Base-by-base conservation (phyloP, 2,329 filamentous ascomycete genomes). In the Fusarium sp. region DNA sequence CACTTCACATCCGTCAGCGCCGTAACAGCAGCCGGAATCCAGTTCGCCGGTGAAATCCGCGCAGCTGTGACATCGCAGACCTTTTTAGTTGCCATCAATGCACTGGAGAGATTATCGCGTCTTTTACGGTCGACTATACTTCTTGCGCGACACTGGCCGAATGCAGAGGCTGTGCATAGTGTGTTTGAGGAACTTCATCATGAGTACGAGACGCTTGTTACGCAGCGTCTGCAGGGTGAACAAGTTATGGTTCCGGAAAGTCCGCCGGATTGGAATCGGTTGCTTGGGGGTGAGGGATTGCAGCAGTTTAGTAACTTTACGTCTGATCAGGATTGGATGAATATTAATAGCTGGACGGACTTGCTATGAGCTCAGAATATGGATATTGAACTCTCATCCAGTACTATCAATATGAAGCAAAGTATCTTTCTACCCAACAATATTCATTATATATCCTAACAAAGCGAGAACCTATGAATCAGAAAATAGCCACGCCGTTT, bases 1-100 rank as follows among this genome's bases (percentile, higher is more conserved):
- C 72, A 74, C 24, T 74, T 74, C 11, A 74, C 72, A 0, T 72
- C 72, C 4, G 72, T 74, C 7, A 67, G 72, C 12, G 72, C 72
- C 0, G 66, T 74, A 0, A 74, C 72, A 6, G 72, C 72, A 3
- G 72, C 71, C 0, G 72, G 72, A 0, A 74, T 74, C 8, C 72
- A 74, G 8, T 74, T 74, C 1, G 70, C 72, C 0, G 60, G 62
- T 12, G 72, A 74, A n/a, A 74, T 74, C 6, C 72, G 72, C 2
- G 41, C 70, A 0, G 72, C 72, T 2, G 70, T 72, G 0, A 42
- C 61, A 3, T 63, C 63, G 0, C 58, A 73, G 5, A 70, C 69
- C 0, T 74, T 74, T 4, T 18, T 74, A 0, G 69, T 74, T 0
- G 70, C 72, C 0, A 74, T 74, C 3, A 73, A 72, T 6, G 72